These are phyloP conservation scores for Saposhnikovia divaricata DNA, from an alignment of 129 eudicot genomes.

Conservation along the genomic window DNA sequence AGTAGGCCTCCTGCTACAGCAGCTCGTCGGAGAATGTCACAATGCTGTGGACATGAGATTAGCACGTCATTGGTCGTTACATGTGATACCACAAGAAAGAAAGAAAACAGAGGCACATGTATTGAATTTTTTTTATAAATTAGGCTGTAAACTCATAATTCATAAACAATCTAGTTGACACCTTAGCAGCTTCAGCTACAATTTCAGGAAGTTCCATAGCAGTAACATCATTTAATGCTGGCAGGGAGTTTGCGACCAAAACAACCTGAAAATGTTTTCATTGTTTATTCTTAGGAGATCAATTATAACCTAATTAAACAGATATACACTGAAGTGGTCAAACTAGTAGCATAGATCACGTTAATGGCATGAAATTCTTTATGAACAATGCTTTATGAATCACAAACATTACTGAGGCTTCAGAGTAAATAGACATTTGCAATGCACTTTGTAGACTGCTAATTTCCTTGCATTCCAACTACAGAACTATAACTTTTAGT, in stretches of 20 bases:
- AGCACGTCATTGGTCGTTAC: neutral
- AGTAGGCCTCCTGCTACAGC: slow-evolving; percentile 98
- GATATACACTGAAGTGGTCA: neutral
- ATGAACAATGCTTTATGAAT: neutral
- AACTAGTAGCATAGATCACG: neutral
- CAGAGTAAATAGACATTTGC: neutral
- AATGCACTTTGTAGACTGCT: too few species aligned
- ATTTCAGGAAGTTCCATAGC: slow-evolving; percentile 97
- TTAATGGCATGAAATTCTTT: neutral
- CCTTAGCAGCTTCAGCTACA: slow-evolving; percentile 99
- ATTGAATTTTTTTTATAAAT: neutral
- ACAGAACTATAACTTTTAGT: neutral
- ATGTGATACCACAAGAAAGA: neutral
- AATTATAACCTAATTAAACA: neutral
- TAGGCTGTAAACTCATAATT: neutral
- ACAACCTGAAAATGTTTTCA: slow-evolving; percentile 54
- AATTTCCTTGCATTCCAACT: neutral
- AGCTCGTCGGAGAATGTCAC: slow-evolving; percentile 96
- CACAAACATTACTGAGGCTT: neutral
- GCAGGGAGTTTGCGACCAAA: slow-evolving; percentile 93
- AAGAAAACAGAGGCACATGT: neutral
- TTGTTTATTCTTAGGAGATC: neutral
- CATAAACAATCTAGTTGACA: slow-evolving; percentile 6
- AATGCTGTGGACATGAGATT: slow-evolving; percentile 47
- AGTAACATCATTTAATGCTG: slow-evolving; percentile 90